A percentile compares a stretch with the other conserved stretches of the same genome.
Conservation (phyloP, 2,329 filamentous ascomycete species). For the Sporothrix protearum region DNA sequence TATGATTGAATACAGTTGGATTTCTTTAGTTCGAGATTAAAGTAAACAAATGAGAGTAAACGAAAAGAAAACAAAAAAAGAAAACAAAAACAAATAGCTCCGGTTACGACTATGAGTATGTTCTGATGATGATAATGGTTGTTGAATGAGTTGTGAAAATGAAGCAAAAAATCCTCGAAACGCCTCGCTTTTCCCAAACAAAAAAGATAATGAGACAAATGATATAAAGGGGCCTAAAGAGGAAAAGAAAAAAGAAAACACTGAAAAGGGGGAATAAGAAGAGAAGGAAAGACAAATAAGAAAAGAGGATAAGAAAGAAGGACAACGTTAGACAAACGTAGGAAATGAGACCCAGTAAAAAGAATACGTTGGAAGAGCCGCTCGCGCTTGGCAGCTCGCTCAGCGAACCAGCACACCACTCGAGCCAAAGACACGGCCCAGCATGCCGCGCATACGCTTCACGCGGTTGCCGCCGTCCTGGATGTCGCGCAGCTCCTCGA, state of each 20-base stretch:
- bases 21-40: not conserved
- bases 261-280: constrained; percentile 19
- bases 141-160: not conserved
- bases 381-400: not conserved
- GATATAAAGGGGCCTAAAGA: constrained; percentile 16
- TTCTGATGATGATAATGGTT: not conserved
- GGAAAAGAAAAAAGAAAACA: constrained; percentile 15
- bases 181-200: constrained; percentile 25
- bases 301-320: no score
- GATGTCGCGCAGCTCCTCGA: constrained; percentile 50
- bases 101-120: not conserved
- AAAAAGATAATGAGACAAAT: not conserved
- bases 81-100: not conserved
- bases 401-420: constrained; percentile 39
- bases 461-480: constrained; percentile 50
- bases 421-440: constrained; percentile 50
- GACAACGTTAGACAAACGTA: not conserved
- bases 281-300: not conserved
- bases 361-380: no score
- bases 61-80: not conserved
- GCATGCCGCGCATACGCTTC: constrained; percentile 48
- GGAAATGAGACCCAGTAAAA: not conserved
- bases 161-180: constrained; percentile 16
- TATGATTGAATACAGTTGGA: not conserved
- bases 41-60: not conserved